Percentiles rank a stretch among this genome's conserved stretches.
Evolutionary conservation across 1,139 yeast species (phyloP).

Genomic region (Candida mesenterica): DNA sequence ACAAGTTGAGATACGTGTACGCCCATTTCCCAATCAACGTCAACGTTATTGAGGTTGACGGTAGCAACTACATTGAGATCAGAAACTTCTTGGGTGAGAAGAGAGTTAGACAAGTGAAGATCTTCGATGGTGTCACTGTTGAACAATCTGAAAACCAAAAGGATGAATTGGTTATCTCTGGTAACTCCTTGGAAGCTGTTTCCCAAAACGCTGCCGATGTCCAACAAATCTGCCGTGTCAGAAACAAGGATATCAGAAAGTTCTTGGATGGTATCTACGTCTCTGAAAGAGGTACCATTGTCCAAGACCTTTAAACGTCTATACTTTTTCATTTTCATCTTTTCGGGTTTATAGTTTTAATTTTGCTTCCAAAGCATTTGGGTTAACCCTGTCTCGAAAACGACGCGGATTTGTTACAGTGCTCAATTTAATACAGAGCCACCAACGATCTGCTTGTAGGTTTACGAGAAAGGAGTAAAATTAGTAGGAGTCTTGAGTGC

Average conservation of each 20-base stretch:
- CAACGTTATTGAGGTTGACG: constrained; percentile 76
- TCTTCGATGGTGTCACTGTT: constrained; percentile 85
- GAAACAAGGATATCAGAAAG: constrained; percentile 99
- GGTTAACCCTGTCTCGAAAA: constrained; percentile 36
- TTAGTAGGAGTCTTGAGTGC: constrained; percentile 1
- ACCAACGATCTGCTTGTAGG: constrained; percentile 52
- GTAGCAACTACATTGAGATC: constrained; percentile 81
- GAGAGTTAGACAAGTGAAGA: constrained; percentile 84
- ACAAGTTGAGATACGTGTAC: constrained; percentile 99
- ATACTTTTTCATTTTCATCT: constrained; percentile 12
- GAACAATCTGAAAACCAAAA: constrained; percentile 81
- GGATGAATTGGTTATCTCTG: constrained; percentile 90
- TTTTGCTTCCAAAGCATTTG: constrained; percentile 26
- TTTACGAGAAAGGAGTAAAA: constrained; percentile 4
- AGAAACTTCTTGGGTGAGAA: constrained; percentile 99
- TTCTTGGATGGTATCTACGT: constrained; percentile 99
- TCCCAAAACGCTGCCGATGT: constrained; percentile 98
- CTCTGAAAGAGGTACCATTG: constrained; percentile 91
- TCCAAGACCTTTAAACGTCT: constrained; percentile 51
- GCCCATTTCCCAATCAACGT: constrained; percentile 99
- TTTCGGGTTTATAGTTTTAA: constrained; percentile 32
- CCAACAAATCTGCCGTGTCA: constrained; percentile 97
- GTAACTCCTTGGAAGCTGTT: constrained; percentile 97
- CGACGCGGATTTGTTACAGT: constrained; percentile 52
- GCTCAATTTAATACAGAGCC: constrained; percentile 57